A percentile compares a stretch with the other conserved stretches of the same genome.
Conservation (phyloP, 208 protist species). For the Novymonas esmeraldas region DNA sequence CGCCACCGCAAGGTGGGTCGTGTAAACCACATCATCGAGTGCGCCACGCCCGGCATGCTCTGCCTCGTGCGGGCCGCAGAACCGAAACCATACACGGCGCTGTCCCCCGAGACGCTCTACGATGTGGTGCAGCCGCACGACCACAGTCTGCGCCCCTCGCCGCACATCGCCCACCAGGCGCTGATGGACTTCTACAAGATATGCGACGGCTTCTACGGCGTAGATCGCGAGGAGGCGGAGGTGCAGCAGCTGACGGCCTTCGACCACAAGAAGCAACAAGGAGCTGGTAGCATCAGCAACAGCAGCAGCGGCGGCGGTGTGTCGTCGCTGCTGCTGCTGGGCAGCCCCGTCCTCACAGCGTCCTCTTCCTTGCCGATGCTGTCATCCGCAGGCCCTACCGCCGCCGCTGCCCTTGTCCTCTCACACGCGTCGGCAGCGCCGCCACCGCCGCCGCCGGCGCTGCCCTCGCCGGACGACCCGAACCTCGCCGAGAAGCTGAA, state of each 20-base stretch:
- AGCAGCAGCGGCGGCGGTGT: conserved; percentile 9
- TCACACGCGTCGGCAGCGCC: not conserved
- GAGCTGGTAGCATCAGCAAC: conserved; percentile 5
- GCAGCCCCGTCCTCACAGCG: conserved; percentile 1
- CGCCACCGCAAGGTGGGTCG: conserved; percentile 22
- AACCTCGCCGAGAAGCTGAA: conserved; percentile 45
- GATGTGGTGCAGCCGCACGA: conserved; percentile 57
- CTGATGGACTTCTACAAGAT: conserved; percentile 79
- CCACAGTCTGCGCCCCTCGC: conserved; percentile 56
- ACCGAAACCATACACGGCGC: conserved; percentile 60
- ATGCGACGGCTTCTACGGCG: conserved; percentile 65
- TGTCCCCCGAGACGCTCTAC: conserved; percentile 45
- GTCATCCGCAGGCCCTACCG: no score
- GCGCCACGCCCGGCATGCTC: conserved; percentile 59
- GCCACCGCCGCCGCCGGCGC: not conserved
- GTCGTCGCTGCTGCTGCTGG: conserved; percentile 4
- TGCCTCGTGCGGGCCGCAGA: conserved; percentile 65
- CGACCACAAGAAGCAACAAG: conserved; percentile 8
- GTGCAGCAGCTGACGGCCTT: conserved; percentile 37
- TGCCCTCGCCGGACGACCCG: conserved; percentile 32
- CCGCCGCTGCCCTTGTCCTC: not conserved
- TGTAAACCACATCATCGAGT: conserved; percentile 67
- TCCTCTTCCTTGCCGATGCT: conserved; percentile 3
- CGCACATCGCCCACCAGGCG: conserved; percentile 71
- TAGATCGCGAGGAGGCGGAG: conserved; percentile 36